Evolutionary conservation across 2,329 filamentous ascomycete species (phyloP).

Genomic region (Phialophora tarda): DNA sequence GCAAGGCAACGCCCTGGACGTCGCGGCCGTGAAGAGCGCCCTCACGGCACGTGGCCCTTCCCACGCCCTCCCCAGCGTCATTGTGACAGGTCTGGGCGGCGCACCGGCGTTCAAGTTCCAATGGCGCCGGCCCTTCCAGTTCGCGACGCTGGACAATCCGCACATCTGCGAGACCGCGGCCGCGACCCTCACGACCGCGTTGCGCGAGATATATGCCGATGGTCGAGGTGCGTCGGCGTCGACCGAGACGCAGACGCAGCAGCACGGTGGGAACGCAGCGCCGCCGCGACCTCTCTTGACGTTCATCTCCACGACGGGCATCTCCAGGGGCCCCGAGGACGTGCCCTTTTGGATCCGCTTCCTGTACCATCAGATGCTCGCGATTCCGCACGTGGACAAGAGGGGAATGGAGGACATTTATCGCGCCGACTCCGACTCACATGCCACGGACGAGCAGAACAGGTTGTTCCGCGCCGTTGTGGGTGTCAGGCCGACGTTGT

Average conservation of each 20-base stretch:
- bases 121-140: slow-evolving; percentile 39
- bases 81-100: slow-evolving; percentile 57
- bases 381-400: slow-evolving; percentile 47
- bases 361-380: slow-evolving; percentile 43
- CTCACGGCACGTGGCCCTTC: slow-evolving; percentile 42
- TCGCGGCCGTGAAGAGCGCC: slow-evolving; percentile 48
- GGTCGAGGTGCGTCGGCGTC: not conserved
- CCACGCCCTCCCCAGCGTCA: slow-evolving; percentile 47
- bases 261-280: not conserved
- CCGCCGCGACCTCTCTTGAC: slow-evolving; percentile 40
- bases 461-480: slow-evolving; percentile 37
- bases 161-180: slow-evolving; percentile 45
- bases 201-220: slow-evolving; percentile 38
- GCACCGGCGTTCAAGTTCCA: slow-evolving; percentile 36
- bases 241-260: slow-evolving; percentile 1
- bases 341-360: slow-evolving; percentile 44
- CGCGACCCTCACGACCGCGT: slow-evolving; percentile 40
- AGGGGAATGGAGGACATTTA: slow-evolving; percentile 46
- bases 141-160: slow-evolving; percentile 45
- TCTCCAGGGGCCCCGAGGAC: slow-evolving; percentile 39
- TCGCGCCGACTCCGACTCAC: slow-evolving; percentile 40
- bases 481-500: slow-evolving; percentile 45
- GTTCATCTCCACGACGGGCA: slow-evolving; percentile 46
- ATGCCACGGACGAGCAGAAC: slow-evolving; percentile 40
- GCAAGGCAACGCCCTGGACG: slow-evolving; percentile 54